phyloP scores from a whole-genome alignment of 2,329 filamentous ascomycete genomes.

The Penicillium sp. region DNA sequence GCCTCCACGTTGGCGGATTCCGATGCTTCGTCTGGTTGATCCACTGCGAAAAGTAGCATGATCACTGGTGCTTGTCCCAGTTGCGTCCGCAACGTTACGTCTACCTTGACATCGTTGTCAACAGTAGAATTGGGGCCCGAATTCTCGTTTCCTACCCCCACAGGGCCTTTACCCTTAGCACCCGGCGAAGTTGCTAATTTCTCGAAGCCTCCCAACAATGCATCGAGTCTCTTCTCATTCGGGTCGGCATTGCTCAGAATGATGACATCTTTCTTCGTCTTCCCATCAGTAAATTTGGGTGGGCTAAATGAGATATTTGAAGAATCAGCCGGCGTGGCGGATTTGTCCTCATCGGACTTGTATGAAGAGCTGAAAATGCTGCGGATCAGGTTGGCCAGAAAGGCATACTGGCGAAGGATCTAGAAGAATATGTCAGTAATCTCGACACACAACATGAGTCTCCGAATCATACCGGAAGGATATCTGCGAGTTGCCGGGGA shows the following conservation, averaged over 20 bases:
- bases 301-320: slow-evolving; percentile 8
- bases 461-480: slow-evolving; percentile 38
- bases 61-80: slow-evolving; percentile 33
- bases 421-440: slow-evolving; percentile 16
- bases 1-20: no score
- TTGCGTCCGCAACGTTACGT: slow-evolving; percentile 34
- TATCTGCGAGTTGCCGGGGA: slow-evolving; percentile 38
- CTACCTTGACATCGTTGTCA: slow-evolving; percentile 28
- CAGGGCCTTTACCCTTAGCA: slow-evolving; percentile 5
- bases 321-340: slow-evolving; percentile 5
- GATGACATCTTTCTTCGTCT: slow-evolving; percentile 19
- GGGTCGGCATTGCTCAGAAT: slow-evolving; percentile 37
- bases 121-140: no score
- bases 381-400: slow-evolving; percentile 35
- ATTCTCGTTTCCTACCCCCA: no score
- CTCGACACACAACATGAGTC: no score
- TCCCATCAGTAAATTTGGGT: no score
- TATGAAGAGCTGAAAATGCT: no score
- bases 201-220: slow-evolving; percentile 47
- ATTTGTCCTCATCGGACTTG: slow-evolving; percentile 32
- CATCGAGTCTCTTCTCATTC: slow-evolving; percentile 47
- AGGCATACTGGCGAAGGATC: slow-evolving; percentile 40
- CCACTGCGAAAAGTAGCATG: slow-evolving; percentile 31
- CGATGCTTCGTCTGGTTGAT: slow-evolving; percentile 18
- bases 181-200: no score